Conservation (phyloP, 495 filamentous ascomycete genomes). For the Aspergillus egyptiacus region DNA sequence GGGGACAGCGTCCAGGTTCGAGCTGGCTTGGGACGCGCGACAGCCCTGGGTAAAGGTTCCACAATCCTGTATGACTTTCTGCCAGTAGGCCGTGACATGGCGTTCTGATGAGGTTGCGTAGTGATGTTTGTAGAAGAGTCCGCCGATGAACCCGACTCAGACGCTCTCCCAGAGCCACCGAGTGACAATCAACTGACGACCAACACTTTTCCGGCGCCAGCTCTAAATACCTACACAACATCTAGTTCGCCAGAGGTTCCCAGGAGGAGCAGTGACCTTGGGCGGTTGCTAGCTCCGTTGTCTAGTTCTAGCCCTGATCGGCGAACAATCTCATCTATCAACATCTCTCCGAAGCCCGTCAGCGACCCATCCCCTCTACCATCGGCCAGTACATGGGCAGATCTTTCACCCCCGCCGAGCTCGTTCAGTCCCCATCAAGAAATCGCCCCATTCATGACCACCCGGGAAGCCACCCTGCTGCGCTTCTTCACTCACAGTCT, state of each 20-base stretch:
- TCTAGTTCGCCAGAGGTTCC: background rate
- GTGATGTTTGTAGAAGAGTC: constrained; percentile 33
- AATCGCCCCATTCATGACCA: constrained; percentile 14
- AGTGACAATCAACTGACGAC: background rate
- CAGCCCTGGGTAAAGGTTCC: constrained; percentile 33
- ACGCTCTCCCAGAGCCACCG: constrained; percentile 1
- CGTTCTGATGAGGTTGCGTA: background rate
- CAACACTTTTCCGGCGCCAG: background rate
- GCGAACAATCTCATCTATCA: constrained; percentile 6
- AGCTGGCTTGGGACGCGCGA: constrained; percentile 30
- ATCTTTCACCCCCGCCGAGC: constrained; percentile 8
- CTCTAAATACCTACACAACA: background rate
- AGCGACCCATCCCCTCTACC: constrained; percentile 10
- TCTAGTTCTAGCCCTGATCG: background rate
- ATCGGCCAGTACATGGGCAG: constrained; percentile 15
- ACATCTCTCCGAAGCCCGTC: constrained; percentile 9
- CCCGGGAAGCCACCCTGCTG: constrained; percentile 31
- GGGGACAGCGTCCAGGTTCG: constrained; percentile 26
- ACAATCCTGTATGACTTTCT: constrained; percentile 20
- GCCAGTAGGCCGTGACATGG: background rate
- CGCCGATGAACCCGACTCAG: constrained; percentile 16
- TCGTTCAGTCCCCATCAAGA: constrained; percentile 10
- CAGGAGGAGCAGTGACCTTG: background rate
- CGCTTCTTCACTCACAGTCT: constrained; percentile 32
- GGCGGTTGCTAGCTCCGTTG: background rate